Evolutionary conservation across 2,329 filamentous ascomycete genomes (phyloP).

Genomic region (Cadophora sp.): DNA sequence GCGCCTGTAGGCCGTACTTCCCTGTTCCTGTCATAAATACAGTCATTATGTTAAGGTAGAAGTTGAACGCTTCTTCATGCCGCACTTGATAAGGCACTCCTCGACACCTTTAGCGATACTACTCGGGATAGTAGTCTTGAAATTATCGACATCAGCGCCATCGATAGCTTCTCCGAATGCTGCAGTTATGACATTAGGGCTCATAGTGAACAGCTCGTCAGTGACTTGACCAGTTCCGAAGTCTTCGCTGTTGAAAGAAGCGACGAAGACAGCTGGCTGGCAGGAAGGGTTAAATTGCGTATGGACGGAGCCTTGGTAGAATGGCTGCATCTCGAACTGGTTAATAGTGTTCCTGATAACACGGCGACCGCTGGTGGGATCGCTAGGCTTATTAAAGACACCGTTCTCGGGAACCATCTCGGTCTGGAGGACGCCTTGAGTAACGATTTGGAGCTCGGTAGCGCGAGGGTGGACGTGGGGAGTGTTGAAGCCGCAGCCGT

Average conservation of each 20-base stretch:
- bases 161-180: constrained; percentile 53
- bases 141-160: constrained; percentile 54
- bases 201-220: constrained; percentile 56
- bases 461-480: constrained; percentile 63
- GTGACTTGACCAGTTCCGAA: constrained; percentile 57
- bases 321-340: constrained; percentile 57
- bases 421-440: constrained; percentile 54
- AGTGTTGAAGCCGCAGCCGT: constrained; percentile 62
- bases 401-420: constrained; percentile 61
- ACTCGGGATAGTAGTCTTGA: constrained; percentile 52
- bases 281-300: constrained; percentile 63
- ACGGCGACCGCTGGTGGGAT: constrained; percentile 47
- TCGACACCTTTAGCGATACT: constrained; percentile 60
- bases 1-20: not conserved
- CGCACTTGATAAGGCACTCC: constrained; percentile 57
- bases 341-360: constrained; percentile 49
- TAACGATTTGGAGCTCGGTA: constrained; percentile 59
- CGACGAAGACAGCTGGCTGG: constrained; percentile 57
- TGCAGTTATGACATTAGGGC: constrained; percentile 53
- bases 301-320: constrained; percentile 61
- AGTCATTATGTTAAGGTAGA: not conserved
- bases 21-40: not conserved
- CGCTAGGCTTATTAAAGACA: constrained; percentile 43
- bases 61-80: constrained; percentile 22
- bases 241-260: constrained; percentile 57